Evolutionary conservation across 352 stramenopile species (phyloP).

Genomic region (Phytophthora constricta): DNA sequence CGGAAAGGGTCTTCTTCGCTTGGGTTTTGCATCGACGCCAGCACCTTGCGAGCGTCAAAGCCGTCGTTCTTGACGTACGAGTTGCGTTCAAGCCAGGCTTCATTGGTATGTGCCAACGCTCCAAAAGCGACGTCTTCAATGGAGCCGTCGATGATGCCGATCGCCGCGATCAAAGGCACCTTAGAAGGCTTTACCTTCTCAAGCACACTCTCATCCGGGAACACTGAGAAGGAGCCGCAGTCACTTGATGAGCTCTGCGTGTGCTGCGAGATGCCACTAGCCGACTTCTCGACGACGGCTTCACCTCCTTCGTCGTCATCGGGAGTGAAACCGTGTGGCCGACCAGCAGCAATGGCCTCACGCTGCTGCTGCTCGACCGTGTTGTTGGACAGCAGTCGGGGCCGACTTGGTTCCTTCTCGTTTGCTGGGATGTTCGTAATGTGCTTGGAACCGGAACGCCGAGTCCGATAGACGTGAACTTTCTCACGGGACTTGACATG

Average conservation of each 20-base stretch:
- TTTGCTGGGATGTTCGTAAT: slow-evolving; percentile 23
- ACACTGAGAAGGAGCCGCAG: slow-evolving; percentile 44
- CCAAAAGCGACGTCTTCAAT: slow-evolving; percentile 60
- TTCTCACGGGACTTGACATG: slow-evolving; percentile 63
- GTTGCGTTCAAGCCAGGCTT: slow-evolving; percentile 46
- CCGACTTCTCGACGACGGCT: slow-evolving; percentile 18
- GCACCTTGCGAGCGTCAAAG: slow-evolving; percentile 44
- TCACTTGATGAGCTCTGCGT: slow-evolving; percentile 51
- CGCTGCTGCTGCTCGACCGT: slow-evolving; percentile 43
- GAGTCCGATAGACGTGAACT: slow-evolving; percentile 63
- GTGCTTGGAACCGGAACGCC: slow-evolving; percentile 36
- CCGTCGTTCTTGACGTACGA: slow-evolving; percentile 53
- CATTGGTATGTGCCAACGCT: slow-evolving; percentile 39
- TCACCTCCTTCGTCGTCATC: slow-evolving; percentile 32
- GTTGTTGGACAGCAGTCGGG: slow-evolving; percentile 52
- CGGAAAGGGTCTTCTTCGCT: slow-evolving; percentile 58
- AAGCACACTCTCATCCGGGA: slow-evolving; percentile 45
- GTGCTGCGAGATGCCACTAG: slow-evolving; percentile 17
- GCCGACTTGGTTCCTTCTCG: slow-evolving; percentile 43
- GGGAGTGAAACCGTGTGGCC: slow-evolving; percentile 28
- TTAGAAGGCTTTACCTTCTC: slow-evolving; percentile 44
- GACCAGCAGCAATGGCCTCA: slow-evolving; percentile 28
- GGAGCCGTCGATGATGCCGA: slow-evolving; percentile 45
- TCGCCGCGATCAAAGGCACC: slow-evolving; percentile 41
- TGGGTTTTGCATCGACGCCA: slow-evolving; percentile 49